These are phyloP conservation scores for Talaromyces ruber DNA, from an alignment of 495 filamentous ascomycete genomes.

Conservation along the genomic window DNA sequence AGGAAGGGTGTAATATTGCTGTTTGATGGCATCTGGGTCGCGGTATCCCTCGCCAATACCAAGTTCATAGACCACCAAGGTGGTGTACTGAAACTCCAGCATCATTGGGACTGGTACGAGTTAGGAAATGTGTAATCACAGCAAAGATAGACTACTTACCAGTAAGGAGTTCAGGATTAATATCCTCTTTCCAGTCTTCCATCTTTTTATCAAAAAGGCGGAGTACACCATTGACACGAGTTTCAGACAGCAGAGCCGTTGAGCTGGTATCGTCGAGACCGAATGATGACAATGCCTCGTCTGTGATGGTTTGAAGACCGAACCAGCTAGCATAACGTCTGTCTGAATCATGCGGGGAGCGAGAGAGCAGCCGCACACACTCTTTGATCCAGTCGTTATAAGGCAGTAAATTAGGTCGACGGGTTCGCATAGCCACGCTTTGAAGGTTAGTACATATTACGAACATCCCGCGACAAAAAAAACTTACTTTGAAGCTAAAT, in stretches of 20 bases:
- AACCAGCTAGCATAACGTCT: slow-evolving; percentile 37
- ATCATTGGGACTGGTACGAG: slow-evolving; percentile 24
- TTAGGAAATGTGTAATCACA: not conserved
- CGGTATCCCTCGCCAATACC: slow-evolving; percentile 43
- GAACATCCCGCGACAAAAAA: not conserved
- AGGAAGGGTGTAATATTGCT: slow-evolving; percentile 30
- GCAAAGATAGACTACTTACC: slow-evolving; percentile 16
- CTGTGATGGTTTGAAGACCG: slow-evolving; percentile 35
- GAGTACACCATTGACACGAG: slow-evolving; percentile 35
- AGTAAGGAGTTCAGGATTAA: slow-evolving; percentile 28
- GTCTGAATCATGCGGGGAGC: slow-evolving; percentile 29
- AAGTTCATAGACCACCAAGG: slow-evolving; percentile 42
- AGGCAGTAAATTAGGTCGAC: slow-evolving; percentile 41
- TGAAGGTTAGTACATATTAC: not conserved
- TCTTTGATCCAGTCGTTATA: slow-evolving; percentile 41
- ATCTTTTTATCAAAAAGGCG: slow-evolving; percentile 41
- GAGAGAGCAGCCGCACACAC: slow-evolving; percentile 31
- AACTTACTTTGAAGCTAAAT: slow-evolving; percentile 34
- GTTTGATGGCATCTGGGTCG: slow-evolving; percentile 34
- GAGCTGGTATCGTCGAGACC: slow-evolving; percentile 41
- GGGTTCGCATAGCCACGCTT: slow-evolving; percentile 42
- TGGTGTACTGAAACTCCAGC: slow-evolving; percentile 37
- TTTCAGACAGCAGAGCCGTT: slow-evolving; percentile 31
- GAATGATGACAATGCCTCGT: slow-evolving; percentile 39
- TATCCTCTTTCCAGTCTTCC: slow-evolving; percentile 32